Evolutionary conservation across 1,284 basidiomycete species (phyloP).

Genomic region (Farysia itapuensis): DNA sequence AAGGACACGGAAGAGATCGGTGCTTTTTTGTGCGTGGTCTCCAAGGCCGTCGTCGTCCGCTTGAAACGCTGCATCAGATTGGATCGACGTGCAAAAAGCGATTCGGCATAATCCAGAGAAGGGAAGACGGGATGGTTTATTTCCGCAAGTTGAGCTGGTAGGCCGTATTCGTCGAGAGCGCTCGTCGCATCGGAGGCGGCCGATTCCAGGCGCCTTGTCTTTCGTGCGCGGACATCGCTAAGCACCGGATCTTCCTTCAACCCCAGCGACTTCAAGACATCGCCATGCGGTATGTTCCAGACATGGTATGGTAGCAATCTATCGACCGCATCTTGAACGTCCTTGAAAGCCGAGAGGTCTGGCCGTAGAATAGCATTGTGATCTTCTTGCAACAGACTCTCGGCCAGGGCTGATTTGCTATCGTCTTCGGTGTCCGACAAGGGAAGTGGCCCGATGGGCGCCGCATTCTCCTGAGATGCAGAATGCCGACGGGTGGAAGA

Average conservation of each 20-base stretch:
- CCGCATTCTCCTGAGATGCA: neutral
- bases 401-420: neutral
- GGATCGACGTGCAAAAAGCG: conserved; percentile 29
- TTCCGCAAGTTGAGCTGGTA: conserved; percentile 14
- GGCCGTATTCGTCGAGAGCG: conserved; percentile 16
- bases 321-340: conserved; percentile 41
- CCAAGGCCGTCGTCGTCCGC: conserved; percentile 22
- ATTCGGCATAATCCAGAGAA: conserved; percentile 19
- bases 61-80: conserved; percentile 21
- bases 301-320: conserved; percentile 55
- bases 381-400: conserved; percentile 5
- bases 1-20: conserved; percentile 27
- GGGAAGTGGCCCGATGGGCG: too few relatives aligned
- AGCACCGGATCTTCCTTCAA: conserved; percentile 21
- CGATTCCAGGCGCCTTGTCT: conserved; percentile 17
- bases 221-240: conserved; percentile 12
- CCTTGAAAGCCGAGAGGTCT: conserved; percentile 43
- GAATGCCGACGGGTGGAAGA: neutral
- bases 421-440: neutral
- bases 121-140: conserved; percentile 34
- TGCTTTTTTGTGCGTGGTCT: conserved; percentile 28
- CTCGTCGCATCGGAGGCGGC: neutral
- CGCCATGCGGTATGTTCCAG: conserved; percentile 51
- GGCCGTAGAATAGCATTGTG: conserved; percentile 44
- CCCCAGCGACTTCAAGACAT: conserved; percentile 24